Conservation (phyloP, 352 stramenopile species). For the Elongisporangium anandrum region DNA sequence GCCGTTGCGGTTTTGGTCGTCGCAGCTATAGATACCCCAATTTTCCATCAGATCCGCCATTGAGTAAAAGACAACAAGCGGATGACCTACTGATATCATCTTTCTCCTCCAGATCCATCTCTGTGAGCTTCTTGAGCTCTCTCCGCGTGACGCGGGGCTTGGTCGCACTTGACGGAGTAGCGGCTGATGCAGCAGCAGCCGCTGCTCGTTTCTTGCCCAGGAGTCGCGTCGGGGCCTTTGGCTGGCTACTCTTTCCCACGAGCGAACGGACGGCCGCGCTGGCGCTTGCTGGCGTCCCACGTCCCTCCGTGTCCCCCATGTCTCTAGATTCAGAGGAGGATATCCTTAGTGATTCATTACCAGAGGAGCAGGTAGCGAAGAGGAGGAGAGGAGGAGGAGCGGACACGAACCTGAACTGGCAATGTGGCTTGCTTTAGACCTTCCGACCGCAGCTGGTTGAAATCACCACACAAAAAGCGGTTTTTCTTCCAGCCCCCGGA, state of each 20-base stretch:
- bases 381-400: not conserved
- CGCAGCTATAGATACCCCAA: not conserved
- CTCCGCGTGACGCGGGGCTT: slow-evolving; percentile 63
- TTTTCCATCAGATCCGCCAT: not conserved
- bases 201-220: slow-evolving; percentile 36
- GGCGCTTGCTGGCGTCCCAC: not conserved
- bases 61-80: not conserved
- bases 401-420: not conserved
- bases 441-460: too few relatives aligned
- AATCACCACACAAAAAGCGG: not conserved
- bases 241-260: slow-evolving; percentile 21
- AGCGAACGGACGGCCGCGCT: slow-evolving; percentile 28
- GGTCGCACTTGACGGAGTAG: not conserved
- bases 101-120: slow-evolving; percentile 76
- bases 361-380: not conserved
- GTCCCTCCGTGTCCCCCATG: slow-evolving; percentile 11
- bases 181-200: slow-evolving; percentile 5
- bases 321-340: not conserved
- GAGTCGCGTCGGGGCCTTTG: slow-evolving; percentile 32
- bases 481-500: not conserved
- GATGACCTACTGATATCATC: slow-evolving; percentile 33
- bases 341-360: not conserved
- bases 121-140: slow-evolving; percentile 75
- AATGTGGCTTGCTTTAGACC: not conserved
- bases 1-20: not conserved